Evolutionary conservation across 1,284 basidiomycete species (phyloP).

Genomic region (Cutaneotrichosporon cavernicola): DNA sequence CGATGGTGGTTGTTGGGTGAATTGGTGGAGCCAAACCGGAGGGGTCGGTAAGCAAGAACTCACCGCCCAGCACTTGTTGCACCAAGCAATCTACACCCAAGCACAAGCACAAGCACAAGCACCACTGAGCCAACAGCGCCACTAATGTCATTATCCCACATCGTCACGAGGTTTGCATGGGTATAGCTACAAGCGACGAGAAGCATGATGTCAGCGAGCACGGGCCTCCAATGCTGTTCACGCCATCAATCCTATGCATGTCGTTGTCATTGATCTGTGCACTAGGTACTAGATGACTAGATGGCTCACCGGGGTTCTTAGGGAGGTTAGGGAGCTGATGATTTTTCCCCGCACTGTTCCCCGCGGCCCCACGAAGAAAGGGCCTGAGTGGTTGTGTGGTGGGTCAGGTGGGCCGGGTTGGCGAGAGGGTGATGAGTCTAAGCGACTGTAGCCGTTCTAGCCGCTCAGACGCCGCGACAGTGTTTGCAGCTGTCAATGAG

Average conservation of each 20-base stretch:
- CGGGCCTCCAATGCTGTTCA: background rate
- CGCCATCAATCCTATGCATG: background rate
- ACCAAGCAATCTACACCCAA: too few relatives aligned
- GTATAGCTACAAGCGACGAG: background rate
- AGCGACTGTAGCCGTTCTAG: background rate
- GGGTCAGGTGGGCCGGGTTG: too few relatives aligned
- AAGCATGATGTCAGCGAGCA: too few relatives aligned
- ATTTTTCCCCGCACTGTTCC: background rate
- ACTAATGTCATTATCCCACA: background rate
- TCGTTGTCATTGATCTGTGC: background rate
- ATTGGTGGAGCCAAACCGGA: conserved; percentile 7
- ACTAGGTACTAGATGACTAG: background rate
- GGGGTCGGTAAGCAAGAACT: background rate
- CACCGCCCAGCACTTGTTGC: too few relatives aligned
- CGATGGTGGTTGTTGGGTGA: background rate
- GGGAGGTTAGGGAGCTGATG: background rate
- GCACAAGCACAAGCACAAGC: too few relatives aligned
- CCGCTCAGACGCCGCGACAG: background rate
- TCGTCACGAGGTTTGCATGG: background rate
- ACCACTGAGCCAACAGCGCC: background rate
- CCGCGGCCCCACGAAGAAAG: background rate
- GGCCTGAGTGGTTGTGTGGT: background rate
- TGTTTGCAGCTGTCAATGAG: too few relatives aligned
- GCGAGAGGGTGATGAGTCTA: too few relatives aligned
- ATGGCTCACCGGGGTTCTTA: background rate